Evolutionary conservation across 768 basidiomycete genomes (phyloP).

Genomic region (Collybia sp.): DNA sequence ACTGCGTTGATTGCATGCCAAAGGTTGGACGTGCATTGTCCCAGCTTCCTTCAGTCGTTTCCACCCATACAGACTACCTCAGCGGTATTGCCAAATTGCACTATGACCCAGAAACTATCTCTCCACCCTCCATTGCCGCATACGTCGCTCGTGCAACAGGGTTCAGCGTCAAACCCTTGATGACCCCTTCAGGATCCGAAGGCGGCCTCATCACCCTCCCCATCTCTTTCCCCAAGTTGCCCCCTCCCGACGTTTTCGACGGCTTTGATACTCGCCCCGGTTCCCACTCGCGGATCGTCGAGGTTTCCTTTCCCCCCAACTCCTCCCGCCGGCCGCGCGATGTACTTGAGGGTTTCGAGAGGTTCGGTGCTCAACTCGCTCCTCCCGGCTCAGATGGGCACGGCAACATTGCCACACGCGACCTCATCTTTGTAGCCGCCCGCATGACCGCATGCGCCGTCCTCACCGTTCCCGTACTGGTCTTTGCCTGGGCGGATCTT

Average conservation of each 20-base stretch:
- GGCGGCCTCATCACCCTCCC: slow-evolving; percentile 7
- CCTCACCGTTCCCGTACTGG: slow-evolving; percentile 34
- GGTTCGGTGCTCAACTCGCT: slow-evolving; percentile 11
- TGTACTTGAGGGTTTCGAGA: slow-evolving; percentile 19
- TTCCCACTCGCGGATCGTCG: slow-evolving; percentile 3
- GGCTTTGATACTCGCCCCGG: slow-evolving; percentile 6
- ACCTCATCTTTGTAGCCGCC: slow-evolving; percentile 21
- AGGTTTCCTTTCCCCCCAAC: slow-evolving; percentile 9
- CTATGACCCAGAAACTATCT: slow-evolving; percentile 12
- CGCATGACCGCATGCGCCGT: slow-evolving; percentile 25
- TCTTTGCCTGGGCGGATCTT: slow-evolving; percentile 37
- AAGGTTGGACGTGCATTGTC: slow-evolving; percentile 12
- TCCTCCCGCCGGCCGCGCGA: slow-evolving; percentile 19
- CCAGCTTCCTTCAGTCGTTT: slow-evolving; percentile 11
- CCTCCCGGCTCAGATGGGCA: slow-evolving; percentile 9
- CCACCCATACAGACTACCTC: slow-evolving; percentile 9
- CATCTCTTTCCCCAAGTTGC: slow-evolving; percentile 4
- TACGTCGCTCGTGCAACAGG: slow-evolving; percentile 16
- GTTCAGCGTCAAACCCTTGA: slow-evolving; percentile 10
- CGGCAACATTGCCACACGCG: slow-evolving; percentile 19
- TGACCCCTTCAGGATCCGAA: not conserved
- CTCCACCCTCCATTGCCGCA: slow-evolving; percentile 9
- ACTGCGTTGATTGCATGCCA: slow-evolving; percentile 14
- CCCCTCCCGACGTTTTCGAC: slow-evolving; percentile 4
- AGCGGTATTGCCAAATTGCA: slow-evolving; percentile 10